These are phyloP conservation scores for Oryza meridionalis DNA, from an alignment of 176 grass and related monocot genomes.

Conservation along the genomic window DNA sequence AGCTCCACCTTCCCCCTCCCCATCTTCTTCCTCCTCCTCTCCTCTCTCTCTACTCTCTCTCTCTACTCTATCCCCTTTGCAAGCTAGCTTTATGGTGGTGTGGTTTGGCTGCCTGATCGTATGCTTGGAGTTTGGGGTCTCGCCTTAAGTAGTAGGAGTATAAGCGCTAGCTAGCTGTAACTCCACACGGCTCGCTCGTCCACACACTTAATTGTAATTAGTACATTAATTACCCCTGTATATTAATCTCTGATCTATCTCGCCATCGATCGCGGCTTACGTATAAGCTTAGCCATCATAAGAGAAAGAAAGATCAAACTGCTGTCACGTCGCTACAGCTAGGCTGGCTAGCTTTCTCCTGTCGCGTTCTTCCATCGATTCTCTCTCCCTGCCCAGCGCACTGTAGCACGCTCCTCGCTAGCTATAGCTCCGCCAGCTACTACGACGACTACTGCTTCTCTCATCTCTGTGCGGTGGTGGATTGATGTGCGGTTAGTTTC, in stretches of 20 bases:
- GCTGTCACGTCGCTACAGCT: neutral
- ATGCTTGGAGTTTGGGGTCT: neutral
- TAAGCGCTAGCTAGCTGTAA: neutral
- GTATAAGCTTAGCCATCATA: neutral
- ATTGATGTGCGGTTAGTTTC: neutral
- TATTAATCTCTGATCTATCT: neutral
- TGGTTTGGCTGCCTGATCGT: constrained; percentile 25
- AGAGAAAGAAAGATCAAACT: neutral
- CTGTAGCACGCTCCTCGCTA: neutral
- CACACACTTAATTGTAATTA: neutral
- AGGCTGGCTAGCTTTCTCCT: neutral
- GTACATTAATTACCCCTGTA: too few species aligned
- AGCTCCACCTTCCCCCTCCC: constrained; percentile 89
- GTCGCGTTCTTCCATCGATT: neutral
- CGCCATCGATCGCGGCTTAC: neutral
- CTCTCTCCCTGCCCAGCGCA: neutral
- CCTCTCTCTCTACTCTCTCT: neutral
- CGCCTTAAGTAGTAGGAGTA: neutral
- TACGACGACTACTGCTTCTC: too few species aligned
- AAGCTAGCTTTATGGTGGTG: neutral
- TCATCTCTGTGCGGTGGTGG: neutral
- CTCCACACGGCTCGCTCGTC: neutral
- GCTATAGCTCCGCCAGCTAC: neutral
- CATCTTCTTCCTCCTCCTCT: constrained; percentile 37
- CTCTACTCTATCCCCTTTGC: neutral